Conservation (phyloP, 495 filamentous ascomycete genomes). For the Penicillium egyptiacum region DNA sequence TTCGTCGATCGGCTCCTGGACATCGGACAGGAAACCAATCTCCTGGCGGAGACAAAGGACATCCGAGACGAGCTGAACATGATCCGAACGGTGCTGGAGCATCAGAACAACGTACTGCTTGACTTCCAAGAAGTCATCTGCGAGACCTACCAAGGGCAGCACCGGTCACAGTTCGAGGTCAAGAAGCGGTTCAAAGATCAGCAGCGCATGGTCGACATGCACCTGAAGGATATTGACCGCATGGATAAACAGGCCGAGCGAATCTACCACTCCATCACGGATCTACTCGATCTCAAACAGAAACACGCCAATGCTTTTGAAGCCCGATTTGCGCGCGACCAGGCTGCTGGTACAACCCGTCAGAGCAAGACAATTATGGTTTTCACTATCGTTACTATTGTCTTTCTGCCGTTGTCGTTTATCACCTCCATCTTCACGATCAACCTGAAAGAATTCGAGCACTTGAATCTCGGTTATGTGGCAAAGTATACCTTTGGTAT, state of each 20-base stretch:
- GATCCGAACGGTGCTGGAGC: conserved; percentile 60
- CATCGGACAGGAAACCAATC: conserved; percentile 65
- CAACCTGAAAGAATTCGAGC: conserved; percentile 55
- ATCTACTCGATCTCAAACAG: conserved; percentile 61
- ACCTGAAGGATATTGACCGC: conserved; percentile 62
- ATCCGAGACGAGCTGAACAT: conserved; percentile 74
- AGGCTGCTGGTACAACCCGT: conserved; percentile 61
- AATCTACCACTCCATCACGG: conserved; percentile 62
- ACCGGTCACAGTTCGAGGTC: conserved; percentile 50
- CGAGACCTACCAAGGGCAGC: conserved; percentile 48
- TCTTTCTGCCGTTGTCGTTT: conserved; percentile 68
- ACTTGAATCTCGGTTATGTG: conserved; percentile 56
- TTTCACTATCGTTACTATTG: conserved; percentile 70
- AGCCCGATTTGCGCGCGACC: conserved; percentile 65
- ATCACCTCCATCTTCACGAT: conserved; percentile 68
- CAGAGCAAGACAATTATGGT: conserved; percentile 75
- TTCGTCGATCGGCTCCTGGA: conserved; percentile 68
- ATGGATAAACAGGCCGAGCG: conserved; percentile 69
- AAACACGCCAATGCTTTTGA: conserved; percentile 74
- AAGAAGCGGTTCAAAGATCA: conserved; percentile 61
- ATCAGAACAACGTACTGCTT: conserved; percentile 56
- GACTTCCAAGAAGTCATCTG: conserved; percentile 57
- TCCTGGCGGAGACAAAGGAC: conserved; percentile 67
- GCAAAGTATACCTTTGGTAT: conserved; percentile 66
- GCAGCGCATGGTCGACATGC: conserved; percentile 58